Evolutionary conservation across 257 asterid genomes (phyloP).

Genomic region (Plantago ovata): DNA sequence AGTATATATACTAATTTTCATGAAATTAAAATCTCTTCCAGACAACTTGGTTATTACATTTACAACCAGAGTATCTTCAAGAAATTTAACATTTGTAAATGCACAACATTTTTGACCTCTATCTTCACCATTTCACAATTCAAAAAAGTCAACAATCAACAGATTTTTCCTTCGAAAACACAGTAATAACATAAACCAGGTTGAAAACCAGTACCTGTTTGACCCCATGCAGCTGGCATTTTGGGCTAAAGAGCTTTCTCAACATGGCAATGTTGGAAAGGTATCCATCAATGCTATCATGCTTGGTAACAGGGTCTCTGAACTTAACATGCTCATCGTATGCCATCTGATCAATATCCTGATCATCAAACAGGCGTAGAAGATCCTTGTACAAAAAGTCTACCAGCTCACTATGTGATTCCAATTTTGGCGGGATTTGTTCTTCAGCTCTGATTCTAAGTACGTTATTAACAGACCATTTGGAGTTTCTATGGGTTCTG

Average conservation of each 20-base stretch:
- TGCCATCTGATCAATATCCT: constrained; percentile 68
- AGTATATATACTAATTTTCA: no score
- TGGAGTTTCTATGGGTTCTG: constrained; percentile 13
- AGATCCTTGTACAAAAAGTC: constrained; percentile 76
- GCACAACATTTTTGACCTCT: no score
- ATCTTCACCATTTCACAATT: no score
- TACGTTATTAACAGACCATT: constrained; percentile 31
- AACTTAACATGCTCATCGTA: constrained; percentile 71
- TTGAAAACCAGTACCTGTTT: constrained; percentile 47
- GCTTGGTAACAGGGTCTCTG: constrained; percentile 76
- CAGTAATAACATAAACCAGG: neutral
- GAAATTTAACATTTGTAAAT: no score
- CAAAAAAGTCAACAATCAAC: no score
- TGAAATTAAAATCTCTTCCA: no score
- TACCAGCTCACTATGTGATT: constrained; percentile 41
- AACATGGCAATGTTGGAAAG: constrained; percentile 71
- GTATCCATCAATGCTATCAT: constrained; percentile 56
- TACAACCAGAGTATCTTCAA: no score
- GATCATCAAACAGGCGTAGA: constrained; percentile 76
- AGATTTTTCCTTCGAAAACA: no score
- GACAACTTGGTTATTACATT: no score
- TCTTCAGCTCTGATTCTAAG: constrained; percentile 51
- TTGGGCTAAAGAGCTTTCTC: constrained; percentile 57
- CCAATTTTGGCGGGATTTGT: constrained; percentile 30
- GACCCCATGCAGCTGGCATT: constrained; percentile 66